Evolutionary conservation across 768 basidiomycete genomes (phyloP), one percentile per base, ranked within the genome.

Genomic region (Floccularia luteovirens): DNA sequence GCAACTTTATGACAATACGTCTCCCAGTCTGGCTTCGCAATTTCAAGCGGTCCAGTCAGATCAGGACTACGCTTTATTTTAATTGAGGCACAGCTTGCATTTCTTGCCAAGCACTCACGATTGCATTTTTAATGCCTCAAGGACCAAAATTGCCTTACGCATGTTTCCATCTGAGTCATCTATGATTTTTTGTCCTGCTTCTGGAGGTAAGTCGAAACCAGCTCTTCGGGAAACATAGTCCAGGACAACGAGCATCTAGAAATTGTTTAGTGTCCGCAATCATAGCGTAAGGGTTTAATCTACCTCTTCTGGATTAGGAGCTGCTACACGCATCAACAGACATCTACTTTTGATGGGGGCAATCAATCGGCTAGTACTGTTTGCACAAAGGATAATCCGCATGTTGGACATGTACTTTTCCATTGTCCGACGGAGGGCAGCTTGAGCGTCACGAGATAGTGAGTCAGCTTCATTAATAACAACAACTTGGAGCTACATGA

Each of bases 1-100:
- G 86, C 92, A 8, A 97, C 82, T 56, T 91, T 90, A 49, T 82
- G 71, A 49, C 93, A 96, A 56, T 96, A 99, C 8, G 86, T 88
- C 60, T 99, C 96, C 96, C 96, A 99, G 55, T 99, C 96, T n/a
- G 96, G 92, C 61, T 97, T 92, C 11, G 92, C 90, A 42, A 94
- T 90, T 24, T 74, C 71, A 42, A 91, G 62, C 27, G 84, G 64
- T 23, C 87, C 86, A 3, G 79, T 74, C 27, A 94, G 70, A 57
- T 91, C 87, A n/a, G 88, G 85, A 41, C 88, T 90, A 50, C 10
- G 35, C 43, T n/a, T n/a, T n/a, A n/a, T 31, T 35, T 13, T 25
- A 37, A 31, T 24, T n/a, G 36, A 45, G 39, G 24, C 10, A 17
- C 17, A 22, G 22, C 13, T 12, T 7, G 36, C 17, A 8, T 8